Evolutionary conservation across 2,329 filamentous ascomycete species (phyloP), one percentile per base, ranked within the genome.

Genomic region (Metarhizium sp.): DNA sequence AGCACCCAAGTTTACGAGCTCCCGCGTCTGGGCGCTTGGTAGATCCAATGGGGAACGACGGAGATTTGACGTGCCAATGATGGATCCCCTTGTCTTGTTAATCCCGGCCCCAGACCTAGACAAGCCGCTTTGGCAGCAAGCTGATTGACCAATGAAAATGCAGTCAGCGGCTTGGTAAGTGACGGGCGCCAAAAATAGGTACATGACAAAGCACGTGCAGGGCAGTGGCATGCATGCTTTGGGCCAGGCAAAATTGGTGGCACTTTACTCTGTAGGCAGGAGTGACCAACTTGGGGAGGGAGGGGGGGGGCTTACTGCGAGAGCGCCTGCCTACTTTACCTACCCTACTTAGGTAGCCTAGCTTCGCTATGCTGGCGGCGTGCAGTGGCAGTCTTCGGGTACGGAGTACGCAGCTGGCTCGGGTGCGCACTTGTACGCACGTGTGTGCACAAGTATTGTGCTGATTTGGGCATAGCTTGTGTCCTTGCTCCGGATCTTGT

Each of bases 11-110:
- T 45, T 45, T 45, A 51, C 49, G 49, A 40, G 34, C 18, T 42
- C 42, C 42, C 56, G 56, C 56, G 55, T 34, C 45, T 51, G 30
- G 50, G 56, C 56, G 56, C 56, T 57, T 57, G 45, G 43, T 13
- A 34, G n/a, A 25, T n/a, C 56, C 56, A 57, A 57, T 57, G 30
- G 36, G 50, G 38, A 48, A 38, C 46, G 45, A 46, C 32, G 43
- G 49, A 49, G 25, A 8, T 20, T 51, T 5, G 29, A 8, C 16
- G 42, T 20, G 32, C 46, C 30, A 51, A 18, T 51, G 53, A 47
- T 25, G 10, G 32, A 4, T 34, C 6, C 10, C n/a, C 32, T 36
- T 51, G 49, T 36, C 11, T 36, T 51, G n/a, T 18, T 16, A 36
- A 36, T 18, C 6, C 49, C 18, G 32, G n/a, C 49, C 29, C 10